Evolutionary conservation across 495 filamentous ascomycete species (phyloP), one percentile per base, ranked within the genome.

Genomic region (Hapsidospora chrysogenum): DNA sequence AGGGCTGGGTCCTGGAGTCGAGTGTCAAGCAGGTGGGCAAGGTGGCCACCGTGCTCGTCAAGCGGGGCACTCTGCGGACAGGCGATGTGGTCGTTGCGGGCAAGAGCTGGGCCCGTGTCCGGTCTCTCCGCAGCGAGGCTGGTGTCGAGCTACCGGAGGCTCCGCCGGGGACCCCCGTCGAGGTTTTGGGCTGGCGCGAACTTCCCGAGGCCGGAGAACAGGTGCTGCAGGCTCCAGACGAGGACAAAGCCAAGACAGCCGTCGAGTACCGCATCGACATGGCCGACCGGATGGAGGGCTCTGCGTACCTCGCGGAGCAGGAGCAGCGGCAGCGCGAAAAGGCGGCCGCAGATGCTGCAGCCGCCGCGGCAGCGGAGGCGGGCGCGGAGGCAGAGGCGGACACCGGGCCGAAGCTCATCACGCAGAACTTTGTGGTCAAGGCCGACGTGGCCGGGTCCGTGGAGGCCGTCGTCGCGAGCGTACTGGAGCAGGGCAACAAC

Each of bases 1-100:
- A 99, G 57, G 92, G 92, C 9, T 94, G 86, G 85, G 68, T 96
- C 1, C 66, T 99, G 6, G 92, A 99, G 57, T 83, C 78, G n/a
- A 80, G 75, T 17, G 85, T 87, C 19, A 93, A 92, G 57, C 72
- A 70, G 17, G 74, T 78, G 35, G 89, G 92, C 5, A 79, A 82
- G 37, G 78, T 85, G 17, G 86, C 92, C 17, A 94, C 92, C 1
- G 72, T 92, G 3, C 73, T 99, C 2, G 75, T 99, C 30, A 76
- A 81, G 38, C 72, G 83, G 17, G 92, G 92, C 25, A 95, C 87
- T 0, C 61, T 99, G 9, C 68, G 75, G 1, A 60, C 64, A 0
- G 89, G 92, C 6, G 80, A 93, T 50, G 67, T 80, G 38, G 70
- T 99, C 40, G 84, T 94, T 9, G 92, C 92, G 0, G 92, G 89